These are phyloP conservation scores for Salvia hispanica DNA, from an alignment of 257 asterid genomes.

Conservation along the genomic window DNA sequence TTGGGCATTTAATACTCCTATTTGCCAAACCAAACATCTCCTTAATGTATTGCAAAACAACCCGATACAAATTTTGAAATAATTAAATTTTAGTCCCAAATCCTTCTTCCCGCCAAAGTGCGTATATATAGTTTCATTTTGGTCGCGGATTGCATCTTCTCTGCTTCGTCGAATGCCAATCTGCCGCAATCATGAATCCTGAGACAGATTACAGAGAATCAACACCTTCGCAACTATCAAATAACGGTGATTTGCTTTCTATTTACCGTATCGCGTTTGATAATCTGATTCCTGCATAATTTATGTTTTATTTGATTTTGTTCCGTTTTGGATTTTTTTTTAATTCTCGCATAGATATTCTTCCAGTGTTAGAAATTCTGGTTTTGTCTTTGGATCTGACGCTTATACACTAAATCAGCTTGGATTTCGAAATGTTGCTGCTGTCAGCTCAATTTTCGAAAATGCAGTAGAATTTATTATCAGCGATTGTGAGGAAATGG, in stretches of 20 bases:
- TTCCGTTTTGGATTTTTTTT: background rate
- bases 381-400: conserved; percentile 6
- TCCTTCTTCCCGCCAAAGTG: conserved; percentile 27
- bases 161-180: conserved; percentile 19
- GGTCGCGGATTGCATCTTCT: background rate
- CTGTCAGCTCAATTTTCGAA: background rate
- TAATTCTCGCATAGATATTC: background rate
- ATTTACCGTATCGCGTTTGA: background rate
- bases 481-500: background rate
- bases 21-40: no score
- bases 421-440: conserved; percentile 6
- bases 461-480: conserved; percentile 5
- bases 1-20: no score
- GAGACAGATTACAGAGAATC: conserved; percentile 43
- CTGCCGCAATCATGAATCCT: conserved; percentile 36
- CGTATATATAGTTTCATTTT: background rate
- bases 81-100: background rate
- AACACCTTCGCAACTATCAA: conserved; percentile 43
- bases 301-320: background rate
- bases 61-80: conserved; percentile 4
- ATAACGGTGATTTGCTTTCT: conserved; percentile 34
- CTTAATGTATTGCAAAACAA: no score
- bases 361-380: background rate
- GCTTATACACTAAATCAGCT: conserved; percentile 6
- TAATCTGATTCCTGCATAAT: background rate